Conservation (phyloP, 768 basidiomycete species). For the Xerocomellus chrysenteron region DNA sequence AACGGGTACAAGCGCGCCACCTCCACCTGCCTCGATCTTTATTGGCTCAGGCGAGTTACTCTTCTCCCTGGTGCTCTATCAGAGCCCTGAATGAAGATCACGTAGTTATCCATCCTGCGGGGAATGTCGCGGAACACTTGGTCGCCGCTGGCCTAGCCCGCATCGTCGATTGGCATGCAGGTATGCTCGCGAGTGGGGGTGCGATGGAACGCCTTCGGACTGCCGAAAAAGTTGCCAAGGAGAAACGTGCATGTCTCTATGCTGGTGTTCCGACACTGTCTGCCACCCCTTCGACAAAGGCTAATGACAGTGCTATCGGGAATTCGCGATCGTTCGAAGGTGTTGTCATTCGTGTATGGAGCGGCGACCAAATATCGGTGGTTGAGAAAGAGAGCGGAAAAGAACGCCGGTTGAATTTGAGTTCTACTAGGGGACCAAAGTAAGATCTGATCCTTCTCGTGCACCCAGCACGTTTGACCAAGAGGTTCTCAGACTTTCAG, state of each 20-base stretch:
- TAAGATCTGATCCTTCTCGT: constrained; percentile 32
- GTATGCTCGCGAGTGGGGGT: constrained; percentile 81
- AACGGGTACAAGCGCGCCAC: constrained; percentile 49
- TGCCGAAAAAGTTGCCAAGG: constrained; percentile 80
- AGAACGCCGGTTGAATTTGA: constrained; percentile 83
- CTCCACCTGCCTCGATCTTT: constrained; percentile 77
- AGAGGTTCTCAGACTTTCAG: constrained; percentile 57
- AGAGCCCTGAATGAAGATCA: neutral
- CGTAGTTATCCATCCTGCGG: constrained; percentile 83
- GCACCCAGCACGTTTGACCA: constrained; percentile 1
- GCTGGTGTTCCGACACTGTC: constrained; percentile 49
- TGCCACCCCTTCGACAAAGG: constrained; percentile 38
- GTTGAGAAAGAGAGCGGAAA: constrained; percentile 67
- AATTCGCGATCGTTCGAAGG: constrained; percentile 67
- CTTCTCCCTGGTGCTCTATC: neutral
- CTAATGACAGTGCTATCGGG: constrained; percentile 47
- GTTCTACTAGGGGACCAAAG: constrained; percentile 87
- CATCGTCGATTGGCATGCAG: constrained; percentile 97
- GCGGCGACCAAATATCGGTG: constrained; percentile 86
- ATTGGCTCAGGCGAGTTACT: constrained; percentile 72
- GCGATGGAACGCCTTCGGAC: constrained; percentile 86
- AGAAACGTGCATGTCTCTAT: constrained; percentile 69
- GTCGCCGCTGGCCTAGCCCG: constrained; percentile 84
- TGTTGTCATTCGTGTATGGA: constrained; percentile 85
- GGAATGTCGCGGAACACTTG: constrained; percentile 91